Evolutionary conservation across 179 eudicot genomes (phyloP), one percentile per base, ranked within the genome.

Genomic region (Sideroxylon spinosum): DNA sequence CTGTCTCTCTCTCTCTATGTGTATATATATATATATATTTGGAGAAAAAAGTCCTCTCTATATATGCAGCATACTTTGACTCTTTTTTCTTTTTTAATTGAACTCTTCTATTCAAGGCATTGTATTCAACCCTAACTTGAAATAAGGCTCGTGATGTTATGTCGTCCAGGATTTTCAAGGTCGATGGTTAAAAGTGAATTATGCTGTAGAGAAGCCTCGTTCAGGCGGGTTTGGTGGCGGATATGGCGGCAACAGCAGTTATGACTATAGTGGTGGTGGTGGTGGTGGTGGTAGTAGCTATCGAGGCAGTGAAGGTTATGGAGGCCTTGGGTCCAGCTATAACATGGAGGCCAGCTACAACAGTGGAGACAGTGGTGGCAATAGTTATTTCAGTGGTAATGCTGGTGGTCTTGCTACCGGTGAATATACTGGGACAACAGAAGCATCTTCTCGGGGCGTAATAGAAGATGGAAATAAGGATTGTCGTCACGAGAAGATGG

Each of bases 81-180:
- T 29, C 14, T 28, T 37, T 37, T 37, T 37, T 37, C 5, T 37
- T 37, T 37, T 68, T 68, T 1, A 13, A 13, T 66, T 37, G 19
- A 44, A 16, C 3, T 68, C 23, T 32, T 68, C 71, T 17, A 17
- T 44, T 44, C 25, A 37, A 68, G 26, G 20, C 46, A 37, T 9
- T 68, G 26, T 0, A n/a, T 8, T 2, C 3, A 16, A 49, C 49
- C 22, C 56, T 69, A 69, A 69, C 55, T 69, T 69, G 26, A 55
- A 48, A 9, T 13, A 9, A 17, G 57, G 26, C 73, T 0, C 4
- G 73, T 37, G 29, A 68, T 69, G 12, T 52, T 52, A 14, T 52
- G 13, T 49, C 49, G 37, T 70, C 1, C 74, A 70, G 74, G 74
- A 70, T 70, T 70, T 70, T 70, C 74, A 70, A 9, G 74, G 74